A percentile compares a stretch with the other conserved stretches of the same genome.
Conservation (phyloP, 805 yeast genomes). For the Candida corydali region DNA sequence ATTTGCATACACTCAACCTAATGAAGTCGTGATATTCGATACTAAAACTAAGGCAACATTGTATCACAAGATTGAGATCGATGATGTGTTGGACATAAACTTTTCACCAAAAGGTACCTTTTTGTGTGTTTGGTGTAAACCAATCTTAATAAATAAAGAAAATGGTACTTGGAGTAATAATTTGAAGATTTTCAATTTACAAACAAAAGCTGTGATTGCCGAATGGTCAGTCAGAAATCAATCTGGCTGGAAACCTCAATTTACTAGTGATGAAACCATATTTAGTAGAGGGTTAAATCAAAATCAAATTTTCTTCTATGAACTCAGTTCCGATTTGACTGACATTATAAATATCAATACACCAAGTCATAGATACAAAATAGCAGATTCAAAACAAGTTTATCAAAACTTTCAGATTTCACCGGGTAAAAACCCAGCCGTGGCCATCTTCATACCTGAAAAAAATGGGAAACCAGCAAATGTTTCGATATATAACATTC, state of each 20-base stretch:
- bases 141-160: constrained; percentile 58
- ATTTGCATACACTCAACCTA: constrained; percentile 72
- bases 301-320: constrained; percentile 65
- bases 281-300: constrained; percentile 57
- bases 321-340: constrained; percentile 31
- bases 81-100: constrained; percentile 74
- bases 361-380: constrained; percentile 55
- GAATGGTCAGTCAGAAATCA: constrained; percentile 78
- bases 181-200: constrained; percentile 68
- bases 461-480: constrained; percentile 83
- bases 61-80: constrained; percentile 46
- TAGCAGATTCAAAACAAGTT: constrained; percentile 46
- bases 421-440: constrained; percentile 85
- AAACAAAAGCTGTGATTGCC: constrained; percentile 44
- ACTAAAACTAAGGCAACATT: constrained; percentile 44
- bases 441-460: constrained; percentile 90
- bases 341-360: constrained; percentile 34
- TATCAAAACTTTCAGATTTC: constrained; percentile 61
- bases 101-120: constrained; percentile 88
- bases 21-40: constrained; percentile 52
- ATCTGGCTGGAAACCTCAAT: constrained; percentile 91
- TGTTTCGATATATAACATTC: constrained; percentile 78
- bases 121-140: constrained; percentile 87
- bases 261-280: constrained; percentile 72
- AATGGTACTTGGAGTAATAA: constrained; percentile 75